Evolutionary conservation across 2,329 filamentous ascomycete species (phyloP).

Genomic region (Coniochaeta sp.): DNA sequence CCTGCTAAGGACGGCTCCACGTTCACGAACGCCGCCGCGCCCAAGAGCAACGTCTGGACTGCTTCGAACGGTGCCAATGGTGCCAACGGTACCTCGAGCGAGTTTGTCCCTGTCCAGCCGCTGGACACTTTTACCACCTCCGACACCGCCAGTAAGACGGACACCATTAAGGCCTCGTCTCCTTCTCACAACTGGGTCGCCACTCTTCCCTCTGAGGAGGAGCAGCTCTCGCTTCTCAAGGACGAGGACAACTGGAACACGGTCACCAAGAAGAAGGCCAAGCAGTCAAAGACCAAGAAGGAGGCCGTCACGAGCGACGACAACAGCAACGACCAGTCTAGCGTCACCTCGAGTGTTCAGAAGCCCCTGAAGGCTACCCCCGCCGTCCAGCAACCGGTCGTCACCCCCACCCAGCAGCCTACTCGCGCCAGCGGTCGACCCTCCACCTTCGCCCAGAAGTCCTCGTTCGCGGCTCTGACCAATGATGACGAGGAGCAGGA

Average conservation of each 20-base stretch:
- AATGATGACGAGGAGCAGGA: constrained; percentile 34
- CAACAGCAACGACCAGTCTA: constrained; percentile 12
- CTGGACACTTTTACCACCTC: constrained; percentile 46
- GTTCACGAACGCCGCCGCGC: constrained; percentile 37
- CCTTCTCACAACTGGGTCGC: constrained; percentile 39
- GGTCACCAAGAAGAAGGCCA: constrained; percentile 40
- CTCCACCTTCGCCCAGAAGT: constrained; percentile 28
- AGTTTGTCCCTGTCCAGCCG: constrained; percentile 34
- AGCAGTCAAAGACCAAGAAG: constrained; percentile 38
- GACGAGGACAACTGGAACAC: constrained; percentile 52
- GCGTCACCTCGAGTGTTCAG: constrained; percentile 14
- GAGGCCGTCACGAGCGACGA: constrained; percentile 28
- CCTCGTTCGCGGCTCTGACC: constrained; percentile 43
- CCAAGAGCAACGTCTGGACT: constrained; percentile 31
- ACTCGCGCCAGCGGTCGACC: constrained; percentile 22
- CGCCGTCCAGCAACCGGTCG: constrained; percentile 13
- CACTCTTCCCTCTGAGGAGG: constrained; percentile 52
- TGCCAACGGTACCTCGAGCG: constrained; percentile 19
- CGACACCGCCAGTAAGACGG: constrained; percentile 31
- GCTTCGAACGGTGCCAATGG: no score
- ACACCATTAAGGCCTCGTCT: constrained; percentile 22
- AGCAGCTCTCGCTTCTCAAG: constrained; percentile 53
- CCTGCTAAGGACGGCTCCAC: constrained; percentile 72
- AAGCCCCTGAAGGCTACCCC: constrained; percentile 17
- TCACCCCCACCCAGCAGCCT: constrained; percentile 10